Conservation (phyloP, 176 grass and related monocot species). For the Eragrostis curvula region DNA sequence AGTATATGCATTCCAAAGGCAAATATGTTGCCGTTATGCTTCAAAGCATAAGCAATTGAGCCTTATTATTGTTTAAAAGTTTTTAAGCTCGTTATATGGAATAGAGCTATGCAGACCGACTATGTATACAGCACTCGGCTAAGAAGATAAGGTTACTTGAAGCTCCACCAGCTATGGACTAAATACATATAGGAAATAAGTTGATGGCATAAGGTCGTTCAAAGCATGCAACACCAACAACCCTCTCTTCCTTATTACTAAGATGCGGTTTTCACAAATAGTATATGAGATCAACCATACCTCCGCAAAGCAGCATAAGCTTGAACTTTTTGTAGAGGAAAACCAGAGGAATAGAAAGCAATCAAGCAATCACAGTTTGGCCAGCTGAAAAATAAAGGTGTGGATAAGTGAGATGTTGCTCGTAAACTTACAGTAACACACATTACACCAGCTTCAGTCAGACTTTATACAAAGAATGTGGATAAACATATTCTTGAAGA, state of each 20-base stretch:
- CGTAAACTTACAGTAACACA: slow-evolving; percentile 12
- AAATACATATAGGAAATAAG: background rate
- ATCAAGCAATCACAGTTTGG: slow-evolving; percentile 97
- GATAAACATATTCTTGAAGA: slow-evolving; percentile 42
- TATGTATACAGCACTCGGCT: background rate
- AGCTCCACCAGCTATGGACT: background rate
- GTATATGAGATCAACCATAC: slow-evolving; percentile 39
- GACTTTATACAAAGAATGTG: slow-evolving; percentile 21
- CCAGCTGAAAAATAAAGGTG: slow-evolving; percentile 79
- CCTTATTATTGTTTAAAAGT: background rate
- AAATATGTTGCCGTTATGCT: background rate
- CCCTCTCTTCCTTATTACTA: background rate
- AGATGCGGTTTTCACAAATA: slow-evolving; percentile 14
- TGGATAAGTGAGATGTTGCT: slow-evolving; percentile 28
- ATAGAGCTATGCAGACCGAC: background rate
- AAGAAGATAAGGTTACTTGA: background rate
- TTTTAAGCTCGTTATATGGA: background rate
- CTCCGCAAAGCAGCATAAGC: slow-evolving; percentile 80
- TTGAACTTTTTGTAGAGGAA: slow-evolving; percentile 89
- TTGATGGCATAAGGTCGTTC: background rate
- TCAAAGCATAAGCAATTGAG: background rate
- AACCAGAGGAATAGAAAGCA: slow-evolving; percentile 96
- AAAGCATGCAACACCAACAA: background rate
- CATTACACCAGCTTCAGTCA: background rate
- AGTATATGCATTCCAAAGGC: background rate